phyloP scores from a whole-genome alignment of 2,329 filamentous ascomycete genomes.

The Aspergillus versicolor region DNA sequence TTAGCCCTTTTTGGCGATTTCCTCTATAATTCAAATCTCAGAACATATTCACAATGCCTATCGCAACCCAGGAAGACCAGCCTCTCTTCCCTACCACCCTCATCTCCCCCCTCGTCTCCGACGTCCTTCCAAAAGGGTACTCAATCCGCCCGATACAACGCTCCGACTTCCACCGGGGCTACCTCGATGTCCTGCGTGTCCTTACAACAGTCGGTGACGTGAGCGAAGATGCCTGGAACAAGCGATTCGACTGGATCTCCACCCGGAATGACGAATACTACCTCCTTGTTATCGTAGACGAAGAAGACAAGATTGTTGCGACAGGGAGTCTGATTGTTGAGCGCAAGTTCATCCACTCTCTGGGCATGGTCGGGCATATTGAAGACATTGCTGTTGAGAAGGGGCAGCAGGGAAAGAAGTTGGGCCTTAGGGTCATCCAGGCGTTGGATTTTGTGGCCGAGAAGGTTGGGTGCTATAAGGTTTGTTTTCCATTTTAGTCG shows the following conservation, averaged over 20 bases:
- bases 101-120: conserved; percentile 72
- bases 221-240: conserved; percentile 68
- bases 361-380: conserved; percentile 77
- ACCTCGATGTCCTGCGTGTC: conserved; percentile 87
- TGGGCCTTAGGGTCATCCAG: conserved; percentile 89
- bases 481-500: conserved; percentile 27
- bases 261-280: conserved; percentile 77
- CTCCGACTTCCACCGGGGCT: conserved; percentile 76
- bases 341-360: conserved; percentile 64
- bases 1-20: neutral
- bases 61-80: conserved; percentile 31
- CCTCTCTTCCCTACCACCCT: conserved; percentile 76
- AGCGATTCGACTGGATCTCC: conserved; percentile 80
- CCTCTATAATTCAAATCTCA: neutral
- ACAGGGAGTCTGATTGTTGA: conserved; percentile 89
- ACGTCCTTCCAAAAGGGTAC: conserved; percentile 77
- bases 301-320: conserved; percentile 70
- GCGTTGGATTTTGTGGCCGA: conserved; percentile 86
- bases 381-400: conserved; percentile 95
- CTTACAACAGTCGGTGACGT: conserved; percentile 93
- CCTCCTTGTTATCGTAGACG: conserved; percentile 80
- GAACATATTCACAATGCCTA: conserved; percentile 21
- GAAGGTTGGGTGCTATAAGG: conserved; percentile 90
- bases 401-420: conserved; percentile 95
- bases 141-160: conserved; percentile 75